phyloP scores from a whole-genome alignment of 306 rosid species.

The Cyclanthera cordifolia region DNA sequence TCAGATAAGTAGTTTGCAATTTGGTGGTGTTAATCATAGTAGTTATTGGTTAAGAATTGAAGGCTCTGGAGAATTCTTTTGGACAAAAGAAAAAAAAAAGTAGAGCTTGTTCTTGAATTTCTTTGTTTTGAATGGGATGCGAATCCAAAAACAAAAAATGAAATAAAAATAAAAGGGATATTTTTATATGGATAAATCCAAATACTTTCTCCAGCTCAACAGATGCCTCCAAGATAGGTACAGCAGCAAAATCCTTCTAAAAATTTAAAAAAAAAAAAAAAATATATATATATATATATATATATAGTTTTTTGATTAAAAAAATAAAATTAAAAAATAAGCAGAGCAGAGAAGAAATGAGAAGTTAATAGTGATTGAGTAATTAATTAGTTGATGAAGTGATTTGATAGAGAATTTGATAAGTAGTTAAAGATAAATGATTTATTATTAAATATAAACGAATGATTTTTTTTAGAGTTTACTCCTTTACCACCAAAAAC shows the following conservation, averaged over 20 bases:
- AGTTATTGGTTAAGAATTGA: not conserved
- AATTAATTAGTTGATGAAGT: too few relatives aligned
- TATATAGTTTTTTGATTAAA: too few relatives aligned
- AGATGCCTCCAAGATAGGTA: constrained; percentile 50
- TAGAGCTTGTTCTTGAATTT: constrained; percentile 9
- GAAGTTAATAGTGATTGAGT: too few relatives aligned
- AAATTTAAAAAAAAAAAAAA: too few relatives aligned
- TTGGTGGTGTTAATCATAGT: not conserved
- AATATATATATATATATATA: too few relatives aligned
- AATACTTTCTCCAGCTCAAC: constrained; percentile 40
- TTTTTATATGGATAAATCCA: constrained; percentile 58
- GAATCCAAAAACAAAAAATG: constrained; percentile 14
- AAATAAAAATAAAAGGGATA: constrained; percentile 16
- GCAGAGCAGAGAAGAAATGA: too few relatives aligned
- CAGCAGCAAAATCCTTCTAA: constrained; percentile 16
- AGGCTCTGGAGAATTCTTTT: constrained; percentile 7
- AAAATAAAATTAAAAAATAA: too few relatives aligned
- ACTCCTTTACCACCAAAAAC: not conserved
- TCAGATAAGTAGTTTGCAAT: too few relatives aligned
- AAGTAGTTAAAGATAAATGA: too few relatives aligned
- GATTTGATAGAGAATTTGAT: too few relatives aligned
- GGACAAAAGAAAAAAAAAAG: constrained; percentile 13
- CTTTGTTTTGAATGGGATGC: constrained; percentile 30
- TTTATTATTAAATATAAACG: too few relatives aligned
- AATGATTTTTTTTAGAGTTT: too few relatives aligned